Evolutionary conservation across 139 green algal species (phyloP).

Genomic region (Edaphochlamys debaryana): DNA sequence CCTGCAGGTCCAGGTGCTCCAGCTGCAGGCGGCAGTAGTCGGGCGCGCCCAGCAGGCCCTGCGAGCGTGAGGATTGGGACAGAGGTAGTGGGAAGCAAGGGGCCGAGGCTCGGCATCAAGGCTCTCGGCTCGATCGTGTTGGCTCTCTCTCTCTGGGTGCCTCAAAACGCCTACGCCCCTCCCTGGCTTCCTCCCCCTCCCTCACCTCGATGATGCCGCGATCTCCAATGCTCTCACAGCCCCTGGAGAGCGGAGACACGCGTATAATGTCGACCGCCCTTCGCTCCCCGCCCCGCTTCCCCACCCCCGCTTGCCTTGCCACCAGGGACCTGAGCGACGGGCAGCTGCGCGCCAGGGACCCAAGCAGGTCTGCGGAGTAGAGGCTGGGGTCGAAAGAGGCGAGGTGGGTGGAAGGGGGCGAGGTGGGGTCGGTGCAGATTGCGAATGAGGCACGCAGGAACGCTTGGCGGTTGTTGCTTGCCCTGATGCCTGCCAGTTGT

Average conservation of each 20-base stretch:
- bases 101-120: no score
- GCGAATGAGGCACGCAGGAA: no score
- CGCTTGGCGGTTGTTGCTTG: not conserved
- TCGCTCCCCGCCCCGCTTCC: no score
- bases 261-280: no score
- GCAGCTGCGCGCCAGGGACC: constrained; percentile 9
- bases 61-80: not conserved
- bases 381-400: not conserved
- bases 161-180: no score
- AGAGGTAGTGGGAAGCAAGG: no score
- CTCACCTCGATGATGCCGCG: constrained; percentile 17
- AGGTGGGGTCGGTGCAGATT: not conserved
- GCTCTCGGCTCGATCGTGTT: no score
- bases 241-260: no score
- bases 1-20: constrained; percentile 37
- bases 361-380: constrained; percentile 16
- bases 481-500: not conserved
- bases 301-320: not conserved
- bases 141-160: no score
- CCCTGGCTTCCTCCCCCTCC: no score
- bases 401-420: not conserved
- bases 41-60: constrained; percentile 26
- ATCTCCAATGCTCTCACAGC: constrained; percentile 4
- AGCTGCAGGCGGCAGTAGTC: not conserved
- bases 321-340: not conserved